A percentile compares a stretch with the other conserved stretches of the same genome.
These are phyloP conservation scores for Monilinia fructigena DNA, from an alignment of 2,329 filamentous ascomycete species.

Conservation along the genomic window DNA sequence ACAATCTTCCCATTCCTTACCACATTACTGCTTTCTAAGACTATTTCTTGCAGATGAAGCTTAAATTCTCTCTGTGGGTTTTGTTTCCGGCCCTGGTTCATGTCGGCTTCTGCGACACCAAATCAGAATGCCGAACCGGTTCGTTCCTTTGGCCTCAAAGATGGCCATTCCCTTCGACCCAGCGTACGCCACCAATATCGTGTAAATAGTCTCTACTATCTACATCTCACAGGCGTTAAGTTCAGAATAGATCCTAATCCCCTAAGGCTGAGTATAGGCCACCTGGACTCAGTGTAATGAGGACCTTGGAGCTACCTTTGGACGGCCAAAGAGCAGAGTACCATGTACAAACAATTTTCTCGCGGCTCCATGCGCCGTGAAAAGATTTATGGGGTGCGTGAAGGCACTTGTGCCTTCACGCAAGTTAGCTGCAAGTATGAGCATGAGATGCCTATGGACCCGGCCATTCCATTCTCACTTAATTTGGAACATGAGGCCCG, in stretches of 20 bases:
- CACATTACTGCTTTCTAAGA: not conserved
- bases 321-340: not conserved
- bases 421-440: slow-evolving; percentile 86
- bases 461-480: slow-evolving; percentile 55
- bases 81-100: not conserved
- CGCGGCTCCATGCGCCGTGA: slow-evolving; percentile 23
- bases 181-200: too few species aligned
- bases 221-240: too few species aligned
- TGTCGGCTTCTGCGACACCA: not conserved
- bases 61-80: not conserved
- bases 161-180: too few species aligned
- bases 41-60: not conserved
- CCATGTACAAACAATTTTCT: not conserved
- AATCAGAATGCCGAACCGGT: too few species aligned
- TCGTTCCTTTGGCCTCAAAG: too few species aligned
- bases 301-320: not conserved
- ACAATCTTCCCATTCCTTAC: not conserved
- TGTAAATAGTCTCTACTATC: too few species aligned
- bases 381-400: slow-evolving; percentile 66
- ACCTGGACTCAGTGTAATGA: too few species aligned
- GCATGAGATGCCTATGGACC: slow-evolving; percentile 80
- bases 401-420: slow-evolving; percentile 78
- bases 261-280: too few species aligned
- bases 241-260: too few species aligned
- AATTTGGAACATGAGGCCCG: slow-evolving; percentile 59